A percentile compares a stretch with the other conserved stretches of the same genome.
These are phyloP conservation scores for Entonaema liquescens DNA, from an alignment of 495 filamentous ascomycete genomes.

Conservation along the genomic window DNA sequence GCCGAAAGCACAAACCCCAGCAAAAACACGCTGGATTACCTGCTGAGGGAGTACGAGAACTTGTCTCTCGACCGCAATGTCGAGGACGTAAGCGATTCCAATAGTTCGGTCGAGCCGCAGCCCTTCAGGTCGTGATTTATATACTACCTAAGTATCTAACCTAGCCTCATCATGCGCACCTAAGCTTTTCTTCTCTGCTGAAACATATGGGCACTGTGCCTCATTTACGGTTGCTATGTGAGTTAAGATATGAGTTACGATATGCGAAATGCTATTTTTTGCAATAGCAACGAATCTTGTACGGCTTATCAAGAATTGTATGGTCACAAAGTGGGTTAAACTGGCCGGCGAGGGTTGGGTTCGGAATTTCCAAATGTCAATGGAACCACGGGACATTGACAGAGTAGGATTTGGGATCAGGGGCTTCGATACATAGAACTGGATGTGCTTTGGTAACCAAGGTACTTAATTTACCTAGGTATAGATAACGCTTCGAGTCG, in stretches of 20 bases:
- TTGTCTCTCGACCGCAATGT: slow-evolving; percentile 19
- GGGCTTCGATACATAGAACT: not conserved
- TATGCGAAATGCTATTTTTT: too few relatives aligned
- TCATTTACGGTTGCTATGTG: too few relatives aligned
- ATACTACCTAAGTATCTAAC: not conserved
- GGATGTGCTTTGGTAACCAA: not conserved
- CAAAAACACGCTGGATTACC: slow-evolving; percentile 26
- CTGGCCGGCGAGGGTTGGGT: not conserved
- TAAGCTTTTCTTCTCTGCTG: too few relatives aligned
- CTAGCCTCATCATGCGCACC: too few relatives aligned
- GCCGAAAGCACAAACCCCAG: not conserved
- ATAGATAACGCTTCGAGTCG: not conserved
- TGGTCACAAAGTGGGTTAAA: not conserved
- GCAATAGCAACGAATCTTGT: not conserved
- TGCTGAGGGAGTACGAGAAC: slow-evolving; percentile 36
- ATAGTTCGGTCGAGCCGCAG: not conserved
- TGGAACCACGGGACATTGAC: not conserved
- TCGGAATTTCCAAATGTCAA: not conserved
- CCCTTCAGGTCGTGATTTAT: not conserved
- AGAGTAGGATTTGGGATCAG: not conserved
- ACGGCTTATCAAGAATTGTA: not conserved
- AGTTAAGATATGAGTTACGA: too few relatives aligned
- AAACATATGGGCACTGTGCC: too few relatives aligned
- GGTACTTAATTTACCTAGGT: not conserved
- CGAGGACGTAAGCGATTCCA: slow-evolving; percentile 24